phyloP scores from a whole-genome alignment of 2,329 filamentous ascomycete species.

The Didymella arachidicola region DNA sequence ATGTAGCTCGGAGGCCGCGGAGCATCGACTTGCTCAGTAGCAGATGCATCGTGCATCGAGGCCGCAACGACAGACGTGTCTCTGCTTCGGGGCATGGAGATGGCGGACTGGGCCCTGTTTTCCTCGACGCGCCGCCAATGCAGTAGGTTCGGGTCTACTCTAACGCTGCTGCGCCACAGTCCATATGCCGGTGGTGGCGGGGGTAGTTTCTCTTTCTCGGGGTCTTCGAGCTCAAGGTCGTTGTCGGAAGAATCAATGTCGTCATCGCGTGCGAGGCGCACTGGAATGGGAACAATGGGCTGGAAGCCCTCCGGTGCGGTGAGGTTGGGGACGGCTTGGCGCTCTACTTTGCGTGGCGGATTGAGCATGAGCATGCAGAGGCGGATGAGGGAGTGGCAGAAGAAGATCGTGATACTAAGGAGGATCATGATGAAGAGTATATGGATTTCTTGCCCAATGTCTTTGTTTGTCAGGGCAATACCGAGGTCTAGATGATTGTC shows the following conservation, averaged over 20 bases:
- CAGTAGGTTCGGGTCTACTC: constrained; percentile 80
- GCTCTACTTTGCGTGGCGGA: constrained; percentile 40
- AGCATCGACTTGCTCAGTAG: constrained; percentile 13
- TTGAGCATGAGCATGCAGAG: constrained; percentile 72
- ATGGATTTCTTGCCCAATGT: constrained; percentile 74
- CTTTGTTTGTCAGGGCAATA: constrained; percentile 71
- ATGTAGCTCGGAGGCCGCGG: constrained; percentile 76
- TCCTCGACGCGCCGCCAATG: constrained; percentile 74
- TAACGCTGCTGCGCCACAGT: constrained; percentile 80
- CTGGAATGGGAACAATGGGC: constrained; percentile 76
- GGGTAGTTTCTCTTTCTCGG: constrained; percentile 32
- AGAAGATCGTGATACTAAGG: constrained; percentile 76
- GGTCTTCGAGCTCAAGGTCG: constrained; percentile 19
- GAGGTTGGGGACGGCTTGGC: constrained; percentile 56
- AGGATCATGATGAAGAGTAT: constrained; percentile 82
- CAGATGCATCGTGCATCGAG: neutral
- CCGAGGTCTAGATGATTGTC: constrained; percentile 68
- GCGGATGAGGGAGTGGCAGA: constrained; percentile 79
- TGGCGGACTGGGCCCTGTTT: constrained; percentile 3
- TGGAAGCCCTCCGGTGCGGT: constrained; percentile 70
- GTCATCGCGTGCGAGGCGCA: constrained; percentile 77
- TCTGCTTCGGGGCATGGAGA: constrained; percentile 10
- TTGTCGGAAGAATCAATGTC: constrained; percentile 67
- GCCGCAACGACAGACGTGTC: neutral
- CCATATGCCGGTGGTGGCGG: constrained; percentile 80